These are phyloP conservation scores for Cladosporium sp. DNA, from an alignment of 2,329 filamentous ascomycete species.

Conservation along the genomic window DNA sequence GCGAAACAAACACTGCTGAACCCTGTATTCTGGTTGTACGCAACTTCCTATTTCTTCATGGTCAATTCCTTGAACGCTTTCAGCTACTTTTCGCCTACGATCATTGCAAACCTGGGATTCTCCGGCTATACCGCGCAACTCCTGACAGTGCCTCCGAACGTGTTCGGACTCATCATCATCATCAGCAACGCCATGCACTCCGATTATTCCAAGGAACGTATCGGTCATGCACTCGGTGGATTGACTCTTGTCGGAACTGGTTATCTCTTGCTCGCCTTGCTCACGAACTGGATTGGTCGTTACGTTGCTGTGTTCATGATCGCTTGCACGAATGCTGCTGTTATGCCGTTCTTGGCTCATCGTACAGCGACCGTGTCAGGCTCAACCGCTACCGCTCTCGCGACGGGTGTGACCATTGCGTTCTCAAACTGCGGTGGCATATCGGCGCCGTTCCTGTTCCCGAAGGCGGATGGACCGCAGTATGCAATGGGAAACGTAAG, in stretches of 20 bases:
- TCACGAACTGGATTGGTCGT: constrained; percentile 22
- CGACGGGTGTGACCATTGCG: constrained; percentile 22
- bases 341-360: constrained; percentile 23
- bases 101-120: constrained; percentile 48
- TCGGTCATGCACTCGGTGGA: constrained; percentile 17
- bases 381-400: constrained; percentile 21
- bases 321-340: constrained; percentile 22
- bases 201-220: constrained; percentile 22
- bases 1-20: constrained; percentile 47
- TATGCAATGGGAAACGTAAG: constrained; percentile 22
- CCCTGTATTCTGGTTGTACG: constrained; percentile 47
- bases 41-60: constrained; percentile 31
- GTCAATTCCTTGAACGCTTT: constrained; percentile 56
- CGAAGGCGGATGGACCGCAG: constrained; percentile 17
- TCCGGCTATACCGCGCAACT: constrained; percentile 43
- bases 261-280: constrained; percentile 21
- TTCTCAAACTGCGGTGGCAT: constrained; percentile 23
- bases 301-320: constrained; percentile 23
- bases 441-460: constrained; percentile 22
- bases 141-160: constrained; percentile 46
- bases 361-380: constrained; percentile 22
- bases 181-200: constrained; percentile 19
- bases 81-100: constrained; percentile 57
- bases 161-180: constrained; percentile 27
- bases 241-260: constrained; percentile 20